These are phyloP conservation scores for Trypanosoma melophagium DNA, from an alignment of 208 protist species.

Conservation along the genomic window DNA sequence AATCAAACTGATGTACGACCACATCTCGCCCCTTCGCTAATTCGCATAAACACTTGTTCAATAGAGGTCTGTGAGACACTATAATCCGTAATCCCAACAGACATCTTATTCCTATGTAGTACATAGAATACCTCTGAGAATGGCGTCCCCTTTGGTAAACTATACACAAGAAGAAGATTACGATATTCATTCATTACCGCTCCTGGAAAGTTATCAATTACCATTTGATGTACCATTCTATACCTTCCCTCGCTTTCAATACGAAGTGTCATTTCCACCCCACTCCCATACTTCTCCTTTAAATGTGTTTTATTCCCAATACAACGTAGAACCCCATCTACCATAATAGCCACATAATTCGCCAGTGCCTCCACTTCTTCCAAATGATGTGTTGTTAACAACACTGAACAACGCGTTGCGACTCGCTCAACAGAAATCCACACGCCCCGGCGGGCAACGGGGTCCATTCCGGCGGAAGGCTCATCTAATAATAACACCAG, in stretches of 20 bases:
- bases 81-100: conserved; percentile 68
- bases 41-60: conserved; percentile 85
- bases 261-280: conserved; percentile 60
- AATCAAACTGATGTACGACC: too few species aligned
- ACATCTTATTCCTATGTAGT: conserved; percentile 41
- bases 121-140: conserved; percentile 45
- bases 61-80: too few species aligned
- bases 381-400: conserved; percentile 92
- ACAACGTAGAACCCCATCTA: conserved; percentile 80
- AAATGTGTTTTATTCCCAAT: conserved; percentile 86
- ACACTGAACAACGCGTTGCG: conserved; percentile 56
- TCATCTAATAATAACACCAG: conserved; percentile 85
- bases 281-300: conserved; percentile 76
- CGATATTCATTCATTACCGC: conserved; percentile 40
- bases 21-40: conserved; percentile 43
- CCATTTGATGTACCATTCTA: conserved; percentile 31
- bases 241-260: conserved; percentile 11
- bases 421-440: conserved; percentile 74
- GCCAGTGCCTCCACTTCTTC: conserved; percentile 91
- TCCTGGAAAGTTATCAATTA: conserved; percentile 32
- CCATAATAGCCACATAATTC: conserved; percentile 86
- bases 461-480: conserved; percentile 89
- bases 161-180: conserved; percentile 38
- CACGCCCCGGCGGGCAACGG: conserved; percentile 63
- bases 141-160: conserved; percentile 31